Percentiles rank a stretch among this genome's conserved stretches.
Evolutionary conservation across 306 rosid genomes (phyloP).

Genomic region (Pueraria montana): DNA sequence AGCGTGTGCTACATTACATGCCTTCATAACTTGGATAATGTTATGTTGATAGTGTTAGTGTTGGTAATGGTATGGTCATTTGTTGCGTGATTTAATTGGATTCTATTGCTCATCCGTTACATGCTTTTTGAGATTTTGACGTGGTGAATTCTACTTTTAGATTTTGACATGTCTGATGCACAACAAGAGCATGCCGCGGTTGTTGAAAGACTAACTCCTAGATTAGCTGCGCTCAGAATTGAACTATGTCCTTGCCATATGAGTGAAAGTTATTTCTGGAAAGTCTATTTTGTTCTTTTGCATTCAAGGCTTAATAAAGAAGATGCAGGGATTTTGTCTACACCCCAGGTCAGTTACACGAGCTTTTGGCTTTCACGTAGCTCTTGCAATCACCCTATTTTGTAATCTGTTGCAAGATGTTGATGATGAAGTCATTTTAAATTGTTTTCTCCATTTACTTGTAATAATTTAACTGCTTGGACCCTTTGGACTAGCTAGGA

Average conservation of each 20-base stretch:
- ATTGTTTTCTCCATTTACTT: neutral
- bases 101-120: conserved; percentile 22
- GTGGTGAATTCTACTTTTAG: conserved; percentile 58
- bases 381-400: conserved; percentile 11
- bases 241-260: conserved; percentile 97
- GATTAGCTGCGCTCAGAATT: conserved; percentile 93
- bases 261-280: conserved; percentile 97
- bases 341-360: conserved; percentile 73
- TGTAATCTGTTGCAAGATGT: conserved; percentile 1
- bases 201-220: conserved; percentile 82
- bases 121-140: neutral
- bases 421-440: conserved; percentile 20
- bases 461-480: conserved; percentile 8
- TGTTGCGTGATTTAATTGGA: neutral
- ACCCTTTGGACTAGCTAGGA: conserved; percentile 6
- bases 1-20: neutral
- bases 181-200: conserved; percentile 79
- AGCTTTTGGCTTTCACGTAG: neutral
- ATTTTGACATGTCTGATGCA: conserved; percentile 85
- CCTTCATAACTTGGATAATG: neutral
- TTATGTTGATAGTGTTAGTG: neutral
- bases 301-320: conserved; percentile 89
- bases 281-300: conserved; percentile 94
- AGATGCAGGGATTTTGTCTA: conserved; percentile 82
- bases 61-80: neutral